These are phyloP conservation scores for Sicyos baderoa DNA, from an alignment of 306 rosid genomes.

Conservation along the genomic window DNA sequence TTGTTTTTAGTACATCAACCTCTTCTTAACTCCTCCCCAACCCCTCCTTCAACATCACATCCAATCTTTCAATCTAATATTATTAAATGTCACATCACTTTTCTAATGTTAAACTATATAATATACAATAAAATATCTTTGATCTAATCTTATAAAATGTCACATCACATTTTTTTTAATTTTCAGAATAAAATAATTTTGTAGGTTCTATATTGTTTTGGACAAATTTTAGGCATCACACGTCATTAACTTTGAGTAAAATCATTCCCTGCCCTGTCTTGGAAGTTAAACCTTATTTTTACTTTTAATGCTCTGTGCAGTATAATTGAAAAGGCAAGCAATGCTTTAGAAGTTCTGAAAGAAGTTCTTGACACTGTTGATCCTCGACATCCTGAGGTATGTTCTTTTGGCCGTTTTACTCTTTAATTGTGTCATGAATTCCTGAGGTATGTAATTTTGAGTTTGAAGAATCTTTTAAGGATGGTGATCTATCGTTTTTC, in stretches of 20 bases:
- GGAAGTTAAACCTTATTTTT: not conserved
- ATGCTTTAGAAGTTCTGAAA: conserved; percentile 66
- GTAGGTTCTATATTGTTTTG: not conserved
- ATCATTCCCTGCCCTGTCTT: not conserved
- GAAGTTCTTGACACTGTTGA: conserved; percentile 90
- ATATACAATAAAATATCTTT: too few relatives aligned
- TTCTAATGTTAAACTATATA: too few relatives aligned
- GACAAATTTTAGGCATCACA: not conserved
- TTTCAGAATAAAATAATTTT: too few relatives aligned
- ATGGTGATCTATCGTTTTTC: too few relatives aligned
- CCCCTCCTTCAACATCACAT: too few relatives aligned
- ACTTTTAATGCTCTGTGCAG: conserved; percentile 37
- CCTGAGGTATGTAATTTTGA: not conserved
- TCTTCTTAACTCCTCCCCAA: too few relatives aligned
- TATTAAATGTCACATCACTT: too few relatives aligned
- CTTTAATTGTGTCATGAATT: not conserved
- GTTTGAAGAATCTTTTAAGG: too few relatives aligned
- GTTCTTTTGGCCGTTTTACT: not conserved
- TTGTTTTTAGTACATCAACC: too few relatives aligned
- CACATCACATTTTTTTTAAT: too few relatives aligned
- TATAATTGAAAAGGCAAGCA: conserved; percentile 73
- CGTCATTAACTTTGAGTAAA: not conserved
- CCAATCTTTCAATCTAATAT: too few relatives aligned
- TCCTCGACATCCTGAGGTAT: conserved; percentile 69
- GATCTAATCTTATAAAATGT: too few relatives aligned